These are phyloP conservation scores for Ogataea kodamae DNA, from an alignment of 805 yeast genomes.

Conservation along the genomic window DNA sequence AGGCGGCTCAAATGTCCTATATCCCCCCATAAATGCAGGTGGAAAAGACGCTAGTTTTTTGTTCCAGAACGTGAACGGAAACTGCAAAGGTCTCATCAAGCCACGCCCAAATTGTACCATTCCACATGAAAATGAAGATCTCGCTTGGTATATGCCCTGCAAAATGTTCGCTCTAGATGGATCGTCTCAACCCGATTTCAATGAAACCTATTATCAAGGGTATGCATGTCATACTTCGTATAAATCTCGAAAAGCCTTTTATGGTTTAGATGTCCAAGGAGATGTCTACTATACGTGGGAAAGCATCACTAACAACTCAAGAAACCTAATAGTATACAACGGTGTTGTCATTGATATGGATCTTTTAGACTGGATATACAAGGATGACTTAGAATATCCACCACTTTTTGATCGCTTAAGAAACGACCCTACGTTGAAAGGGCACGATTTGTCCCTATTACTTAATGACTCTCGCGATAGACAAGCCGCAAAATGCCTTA, in stretches of 20 bases:
- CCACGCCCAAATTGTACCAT: slow-evolving; percentile 70
- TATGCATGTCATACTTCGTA: slow-evolving; percentile 88
- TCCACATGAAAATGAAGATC: slow-evolving; percentile 56
- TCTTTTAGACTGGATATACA: slow-evolving; percentile 70
- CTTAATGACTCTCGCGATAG: slow-evolving; percentile 65
- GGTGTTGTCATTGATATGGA: slow-evolving; percentile 85
- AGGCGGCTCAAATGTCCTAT: slow-evolving; percentile 66
- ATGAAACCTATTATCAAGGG: slow-evolving; percentile 66
- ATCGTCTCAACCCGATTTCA: slow-evolving; percentile 59
- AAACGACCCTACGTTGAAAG: slow-evolving; percentile 52
- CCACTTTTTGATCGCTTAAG: slow-evolving; percentile 61
- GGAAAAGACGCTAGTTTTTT: slow-evolving; percentile 81
- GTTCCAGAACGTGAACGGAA: slow-evolving; percentile 89
- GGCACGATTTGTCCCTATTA: slow-evolving; percentile 78
- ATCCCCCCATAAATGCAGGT: slow-evolving; percentile 85
- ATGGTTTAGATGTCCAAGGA: slow-evolving; percentile 55
- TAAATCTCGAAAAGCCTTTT: slow-evolving; percentile 65
- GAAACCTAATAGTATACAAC: slow-evolving; percentile 82
- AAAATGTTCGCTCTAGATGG: slow-evolving; percentile 68
- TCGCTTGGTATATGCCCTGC: slow-evolving; percentile 98
- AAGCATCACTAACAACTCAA: slow-evolving; percentile 60
- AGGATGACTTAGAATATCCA: slow-evolving; percentile 71
- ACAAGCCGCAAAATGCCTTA: slow-evolving; percentile 72
- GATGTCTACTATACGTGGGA: slow-evolving; percentile 91
- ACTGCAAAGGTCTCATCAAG: slow-evolving; percentile 73